phyloP scores from a whole-genome alignment of 2,329 filamentous ascomycete genomes.

The Metarhizium sp. region DNA sequence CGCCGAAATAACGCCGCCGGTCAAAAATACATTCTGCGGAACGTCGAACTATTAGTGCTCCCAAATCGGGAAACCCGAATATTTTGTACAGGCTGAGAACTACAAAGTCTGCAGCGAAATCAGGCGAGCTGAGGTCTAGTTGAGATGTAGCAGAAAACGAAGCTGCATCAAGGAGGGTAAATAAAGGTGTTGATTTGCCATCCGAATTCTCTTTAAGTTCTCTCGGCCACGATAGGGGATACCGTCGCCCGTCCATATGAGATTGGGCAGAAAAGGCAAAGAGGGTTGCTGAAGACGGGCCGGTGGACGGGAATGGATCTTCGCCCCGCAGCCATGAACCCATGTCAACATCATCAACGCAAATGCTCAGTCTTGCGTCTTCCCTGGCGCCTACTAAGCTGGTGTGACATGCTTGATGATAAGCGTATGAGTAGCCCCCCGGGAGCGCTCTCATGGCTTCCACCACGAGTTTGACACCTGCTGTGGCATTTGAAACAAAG shows the following conservation, averaged over 20 bases:
- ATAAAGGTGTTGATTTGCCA: constrained; percentile 27
- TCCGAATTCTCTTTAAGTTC: constrained; percentile 27
- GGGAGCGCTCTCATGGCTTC: constrained; percentile 64
- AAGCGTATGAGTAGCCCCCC: constrained; percentile 70
- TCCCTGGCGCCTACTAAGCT: constrained; percentile 77
- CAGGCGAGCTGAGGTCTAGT: constrained; percentile 56
- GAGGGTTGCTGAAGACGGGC: constrained; percentile 21
- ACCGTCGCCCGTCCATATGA: constrained; percentile 76
- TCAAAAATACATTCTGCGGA: constrained; percentile 54
- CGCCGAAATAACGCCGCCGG: constrained; percentile 75
- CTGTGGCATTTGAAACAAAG: constrained; percentile 88
- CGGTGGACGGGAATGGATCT: constrained; percentile 17
- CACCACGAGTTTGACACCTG: constrained; percentile 76
- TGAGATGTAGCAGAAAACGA: constrained; percentile 69
- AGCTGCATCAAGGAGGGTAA: constrained; percentile 76
- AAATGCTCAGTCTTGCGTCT: constrained; percentile 53
- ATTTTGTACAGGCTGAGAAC: constrained; percentile 92
- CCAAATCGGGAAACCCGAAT: constrained; percentile 92
- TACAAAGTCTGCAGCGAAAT: constrained; percentile 68
- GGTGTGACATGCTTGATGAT: constrained; percentile 79
- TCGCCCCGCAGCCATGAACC: constrained; percentile 50
- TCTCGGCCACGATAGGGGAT: constrained; percentile 61
- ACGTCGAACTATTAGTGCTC: constrained; percentile 73
- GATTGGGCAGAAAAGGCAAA: constrained; percentile 89
- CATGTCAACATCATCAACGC: constrained; percentile 58